Evolutionary conservation across 345 rosid genomes (phyloP).

Genomic region (Gossypium australe): DNA sequence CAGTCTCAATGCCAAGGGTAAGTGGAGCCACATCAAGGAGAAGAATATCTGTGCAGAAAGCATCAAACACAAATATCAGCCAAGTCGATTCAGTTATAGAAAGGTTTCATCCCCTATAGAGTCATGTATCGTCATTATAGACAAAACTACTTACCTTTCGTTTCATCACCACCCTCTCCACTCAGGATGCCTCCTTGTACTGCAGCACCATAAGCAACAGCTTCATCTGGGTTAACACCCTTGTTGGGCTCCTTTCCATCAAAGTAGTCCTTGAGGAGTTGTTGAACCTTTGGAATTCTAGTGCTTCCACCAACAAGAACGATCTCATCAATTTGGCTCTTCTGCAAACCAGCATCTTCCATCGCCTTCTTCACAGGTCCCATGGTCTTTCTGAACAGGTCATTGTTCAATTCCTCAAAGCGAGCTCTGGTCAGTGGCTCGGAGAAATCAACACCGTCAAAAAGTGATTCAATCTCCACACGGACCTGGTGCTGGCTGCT

Average conservation of each 20-base stretch:
- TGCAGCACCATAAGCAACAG: slow-evolving; percentile 98
- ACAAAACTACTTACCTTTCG: slow-evolving; percentile 58
- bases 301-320: slow-evolving; percentile 99
- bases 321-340: slow-evolving; percentile 92
- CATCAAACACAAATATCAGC: not conserved
- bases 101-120: not conserved
- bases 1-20: slow-evolving; percentile 94
- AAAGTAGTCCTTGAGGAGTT: slow-evolving; percentile 90
- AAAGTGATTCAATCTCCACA: slow-evolving; percentile 93
- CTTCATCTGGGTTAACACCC: slow-evolving; percentile 99
- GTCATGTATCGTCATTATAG: not conserved
- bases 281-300: slow-evolving; percentile 97
- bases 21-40: slow-evolving; percentile 95
- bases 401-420: slow-evolving; percentile 95
- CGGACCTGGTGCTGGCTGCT: slow-evolving; percentile 99
- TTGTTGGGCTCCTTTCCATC: slow-evolving; percentile 98
- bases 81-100: not conserved
- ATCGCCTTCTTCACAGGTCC: slow-evolving; percentile 99
- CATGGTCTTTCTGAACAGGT: slow-evolving; percentile 96
- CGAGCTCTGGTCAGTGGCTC: slow-evolving; percentile 98
- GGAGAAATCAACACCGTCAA: slow-evolving; percentile 87
- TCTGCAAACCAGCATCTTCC: slow-evolving; percentile 90
- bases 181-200: slow-evolving; percentile 98
- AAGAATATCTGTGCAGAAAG: slow-evolving; percentile 62
- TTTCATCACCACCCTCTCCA: slow-evolving; percentile 99